These are phyloP conservation scores for Phaffomyces thermotolerans DNA, from an alignment of 805 yeast genomes.

Conservation along the genomic window DNA sequence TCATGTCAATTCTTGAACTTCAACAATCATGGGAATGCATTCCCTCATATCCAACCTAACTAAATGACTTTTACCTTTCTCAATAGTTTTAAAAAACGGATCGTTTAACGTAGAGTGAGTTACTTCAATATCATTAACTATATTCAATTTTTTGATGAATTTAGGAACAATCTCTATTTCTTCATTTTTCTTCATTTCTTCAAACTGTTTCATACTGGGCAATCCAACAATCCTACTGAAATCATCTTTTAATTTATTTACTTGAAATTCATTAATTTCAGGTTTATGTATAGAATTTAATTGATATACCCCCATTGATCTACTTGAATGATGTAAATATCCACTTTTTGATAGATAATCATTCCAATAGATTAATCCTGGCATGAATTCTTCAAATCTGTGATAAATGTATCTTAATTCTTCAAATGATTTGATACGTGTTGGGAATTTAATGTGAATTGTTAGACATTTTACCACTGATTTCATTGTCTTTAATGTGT, in stretches of 20 bases:
- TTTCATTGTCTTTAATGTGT: no score
- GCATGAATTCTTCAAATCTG: not conserved
- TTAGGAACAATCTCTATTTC: no score
- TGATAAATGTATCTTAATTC: slow-evolving; percentile 7
- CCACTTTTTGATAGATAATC: slow-evolving; percentile 12
- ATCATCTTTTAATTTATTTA: not conserved
- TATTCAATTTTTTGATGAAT: no score
- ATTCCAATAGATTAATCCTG: slow-evolving; percentile 7
- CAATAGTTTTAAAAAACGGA: slow-evolving; percentile 7
- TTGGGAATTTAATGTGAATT: slow-evolving; percentile 9
- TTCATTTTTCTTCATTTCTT: not conserved
- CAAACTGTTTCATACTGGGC: slow-evolving; percentile 1
- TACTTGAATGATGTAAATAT: slow-evolving; percentile 8
- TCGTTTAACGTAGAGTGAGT: slow-evolving; percentile 7
- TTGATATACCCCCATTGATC: slow-evolving; percentile 11
- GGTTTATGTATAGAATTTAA: not conserved
- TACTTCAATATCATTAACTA: not conserved
- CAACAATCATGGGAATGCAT: slow-evolving; percentile 8
- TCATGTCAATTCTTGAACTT: slow-evolving; percentile 7
- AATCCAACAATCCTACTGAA: slow-evolving; percentile 7
- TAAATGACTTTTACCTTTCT: not conserved
- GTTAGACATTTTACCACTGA: slow-evolving; percentile 1
- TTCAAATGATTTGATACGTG: not conserved
- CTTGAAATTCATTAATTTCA: not conserved
- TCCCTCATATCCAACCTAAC: slow-evolving; percentile 5